A percentile compares a stretch with the other conserved stretches of the same genome.
Conservation (phyloP, 73 alveolate genomes). For the Urostyla sp. region DNA sequence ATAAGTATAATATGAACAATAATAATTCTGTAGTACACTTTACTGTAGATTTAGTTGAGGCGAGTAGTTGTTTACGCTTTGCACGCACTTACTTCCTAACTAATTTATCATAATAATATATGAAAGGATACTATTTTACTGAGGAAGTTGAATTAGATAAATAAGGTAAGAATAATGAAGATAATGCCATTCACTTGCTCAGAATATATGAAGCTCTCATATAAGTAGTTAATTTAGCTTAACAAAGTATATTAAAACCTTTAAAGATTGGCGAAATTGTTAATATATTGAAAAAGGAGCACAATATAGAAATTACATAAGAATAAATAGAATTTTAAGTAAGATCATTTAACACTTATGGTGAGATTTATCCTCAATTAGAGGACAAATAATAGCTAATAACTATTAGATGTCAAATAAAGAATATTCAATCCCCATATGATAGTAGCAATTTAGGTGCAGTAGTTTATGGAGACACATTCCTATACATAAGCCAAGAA, state of each 20-base stretch:
- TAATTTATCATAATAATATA: slow-evolving; percentile 39
- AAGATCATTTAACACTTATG: slow-evolving; percentile 52
- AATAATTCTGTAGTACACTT: slow-evolving; percentile 56
- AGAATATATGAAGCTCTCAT: too few species aligned
- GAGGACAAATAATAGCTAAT: slow-evolving; percentile 1
- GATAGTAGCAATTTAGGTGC: slow-evolving; percentile 62
- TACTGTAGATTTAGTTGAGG: slow-evolving; percentile 63
- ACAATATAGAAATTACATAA: not conserved
- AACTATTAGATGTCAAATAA: slow-evolving; percentile 38
- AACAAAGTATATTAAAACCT: too few species aligned
- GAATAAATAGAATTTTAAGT: too few species aligned
- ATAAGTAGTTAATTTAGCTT: too few species aligned
- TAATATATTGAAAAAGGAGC: not conserved
- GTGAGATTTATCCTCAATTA: slow-evolving; percentile 24
- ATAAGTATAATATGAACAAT: slow-evolving; percentile 38
- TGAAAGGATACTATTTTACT: slow-evolving; percentile 56
- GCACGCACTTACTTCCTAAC: slow-evolving; percentile 68
- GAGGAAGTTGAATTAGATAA: slow-evolving; percentile 31
- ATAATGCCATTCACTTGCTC: not conserved
- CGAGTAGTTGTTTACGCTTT: slow-evolving; percentile 58
- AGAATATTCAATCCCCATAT: slow-evolving; percentile 35
- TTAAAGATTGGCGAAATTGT: too few species aligned
- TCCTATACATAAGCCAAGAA: slow-evolving; percentile 40
- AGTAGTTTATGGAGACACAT: slow-evolving; percentile 63
- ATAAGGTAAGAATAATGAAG: slow-evolving; percentile 4